Conservation (phyloP, 2,329 filamentous ascomycete genomes). For the Decorospora gaudefroyi region DNA sequence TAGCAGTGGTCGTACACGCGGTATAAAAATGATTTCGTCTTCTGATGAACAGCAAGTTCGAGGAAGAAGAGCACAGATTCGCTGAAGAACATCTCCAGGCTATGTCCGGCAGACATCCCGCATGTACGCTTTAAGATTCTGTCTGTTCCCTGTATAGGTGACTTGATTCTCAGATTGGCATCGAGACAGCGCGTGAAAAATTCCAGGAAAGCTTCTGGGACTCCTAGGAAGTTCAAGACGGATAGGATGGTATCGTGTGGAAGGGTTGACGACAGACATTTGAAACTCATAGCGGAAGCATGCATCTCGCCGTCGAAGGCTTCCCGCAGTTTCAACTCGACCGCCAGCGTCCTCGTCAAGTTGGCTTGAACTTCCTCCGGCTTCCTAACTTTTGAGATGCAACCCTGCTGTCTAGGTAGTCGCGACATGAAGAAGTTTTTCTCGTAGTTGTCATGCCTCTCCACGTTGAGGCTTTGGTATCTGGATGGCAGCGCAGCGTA, state of each 20-base stretch:
- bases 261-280: constrained; percentile 62
- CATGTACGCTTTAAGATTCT: constrained; percentile 22
- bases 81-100: constrained; percentile 30
- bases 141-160: constrained; percentile 26
- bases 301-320: constrained; percentile 23
- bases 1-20: constrained; percentile 32
- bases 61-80: constrained; percentile 39
- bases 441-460: constrained; percentile 23
- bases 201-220: constrained; percentile 60
- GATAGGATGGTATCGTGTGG: constrained; percentile 63
- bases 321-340: constrained; percentile 28
- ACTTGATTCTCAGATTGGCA: constrained; percentile 32
- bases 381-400: constrained; percentile 8
- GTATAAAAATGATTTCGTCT: constrained; percentile 27
- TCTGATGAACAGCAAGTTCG: constrained; percentile 27
- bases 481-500: constrained; percentile 3
- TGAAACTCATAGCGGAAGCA: constrained; percentile 29
- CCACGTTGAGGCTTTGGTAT: constrained; percentile 14
- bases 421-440: constrained; percentile 34
- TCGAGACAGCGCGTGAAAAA: constrained; percentile 62
- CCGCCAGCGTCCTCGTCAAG: constrained; percentile 33
- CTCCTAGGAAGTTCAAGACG: constrained; percentile 63
- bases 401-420: constrained; percentile 23
- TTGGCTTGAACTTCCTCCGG: constrained; percentile 23
- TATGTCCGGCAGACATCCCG: constrained; percentile 31